phyloP scores from a whole-genome alignment of 805 yeast species.

The Candida rishiriensis region DNA sequence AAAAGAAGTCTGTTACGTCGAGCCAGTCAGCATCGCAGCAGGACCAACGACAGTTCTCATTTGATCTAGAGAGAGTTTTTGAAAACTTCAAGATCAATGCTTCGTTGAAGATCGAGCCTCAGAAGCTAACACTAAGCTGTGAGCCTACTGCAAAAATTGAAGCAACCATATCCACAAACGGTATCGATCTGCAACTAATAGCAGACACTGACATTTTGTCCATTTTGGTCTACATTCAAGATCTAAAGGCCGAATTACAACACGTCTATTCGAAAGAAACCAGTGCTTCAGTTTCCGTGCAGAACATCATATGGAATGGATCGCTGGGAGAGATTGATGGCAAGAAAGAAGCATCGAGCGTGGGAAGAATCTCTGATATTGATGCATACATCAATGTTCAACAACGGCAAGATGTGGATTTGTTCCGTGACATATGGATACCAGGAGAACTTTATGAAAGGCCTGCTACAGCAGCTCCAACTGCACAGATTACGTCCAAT shows the following conservation, averaged over 20 bases:
- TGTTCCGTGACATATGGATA: slow-evolving; percentile 81
- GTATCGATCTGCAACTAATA: slow-evolving; percentile 55
- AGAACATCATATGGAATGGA: slow-evolving; percentile 45
- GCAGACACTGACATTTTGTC: slow-evolving; percentile 41
- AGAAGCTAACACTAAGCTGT: slow-evolving; percentile 75
- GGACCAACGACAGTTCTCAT: slow-evolving; percentile 9
- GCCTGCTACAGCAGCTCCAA: slow-evolving; percentile 11
- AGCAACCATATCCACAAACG: slow-evolving; percentile 72
- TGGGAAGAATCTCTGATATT: slow-evolving; percentile 46
- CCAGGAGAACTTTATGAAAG: slow-evolving; percentile 39
- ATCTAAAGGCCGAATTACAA: slow-evolving; percentile 68
- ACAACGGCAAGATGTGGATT: slow-evolving; percentile 80
- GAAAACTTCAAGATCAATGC: slow-evolving; percentile 57
- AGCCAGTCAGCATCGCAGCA: neutral
- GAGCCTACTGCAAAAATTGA: slow-evolving; percentile 93
- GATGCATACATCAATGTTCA: slow-evolving; percentile 67
- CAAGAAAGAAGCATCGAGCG: slow-evolving; percentile 44
- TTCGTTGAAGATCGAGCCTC: slow-evolving; percentile 64
- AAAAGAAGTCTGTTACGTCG: slow-evolving; percentile 3
- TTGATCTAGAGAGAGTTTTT: slow-evolving; percentile 42
- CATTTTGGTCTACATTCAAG: slow-evolving; percentile 45
- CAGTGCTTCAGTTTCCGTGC: slow-evolving; percentile 62
- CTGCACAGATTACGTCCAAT: slow-evolving; percentile 1
- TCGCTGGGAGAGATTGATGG: slow-evolving; percentile 38
- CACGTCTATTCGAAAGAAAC: slow-evolving; percentile 88